phyloP scores from a whole-genome alignment of 1,284 basidiomycete species.

The Lentinula novae-zelandiae region DNA sequence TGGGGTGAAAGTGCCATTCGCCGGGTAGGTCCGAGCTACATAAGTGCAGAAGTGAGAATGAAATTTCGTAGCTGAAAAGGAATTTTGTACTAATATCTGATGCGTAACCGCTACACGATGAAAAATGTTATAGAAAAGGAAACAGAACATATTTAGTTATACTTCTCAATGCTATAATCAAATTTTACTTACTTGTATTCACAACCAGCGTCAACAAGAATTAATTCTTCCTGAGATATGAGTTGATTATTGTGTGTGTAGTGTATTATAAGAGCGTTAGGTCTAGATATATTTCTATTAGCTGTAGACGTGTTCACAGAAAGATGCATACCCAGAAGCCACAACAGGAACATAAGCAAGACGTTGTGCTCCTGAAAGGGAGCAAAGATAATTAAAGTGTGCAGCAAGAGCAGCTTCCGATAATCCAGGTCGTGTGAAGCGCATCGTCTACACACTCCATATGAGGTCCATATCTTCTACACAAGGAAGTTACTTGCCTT shows the following conservation, averaged over 20 bases:
- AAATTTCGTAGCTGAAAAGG: background rate
- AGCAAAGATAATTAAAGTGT: conserved; percentile 86
- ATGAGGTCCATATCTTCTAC: background rate
- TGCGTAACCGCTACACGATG: conserved; percentile 73
- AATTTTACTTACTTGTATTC: conserved; percentile 69
- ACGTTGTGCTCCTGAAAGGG: conserved; percentile 75
- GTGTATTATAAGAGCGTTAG: conserved; percentile 87
- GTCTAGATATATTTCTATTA: conserved; percentile 36
- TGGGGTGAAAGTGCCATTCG: conserved; percentile 72
- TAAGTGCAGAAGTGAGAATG: conserved; percentile 12
- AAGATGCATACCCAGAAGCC: conserved; percentile 69
- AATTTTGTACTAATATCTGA: conserved; percentile 82
- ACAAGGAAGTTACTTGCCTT: conserved; percentile 46
- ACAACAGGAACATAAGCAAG: conserved; percentile 94
- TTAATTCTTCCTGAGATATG: conserved; percentile 68
- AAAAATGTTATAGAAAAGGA: background rate
- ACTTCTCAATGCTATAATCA: conserved; percentile 33
- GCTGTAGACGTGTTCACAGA: background rate
- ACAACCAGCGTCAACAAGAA: conserved; percentile 88
- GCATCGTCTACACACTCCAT: conserved; percentile 65
- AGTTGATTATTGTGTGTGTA: conserved; percentile 88
- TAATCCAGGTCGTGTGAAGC: conserved; percentile 67
- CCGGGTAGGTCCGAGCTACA: conserved; percentile 85
- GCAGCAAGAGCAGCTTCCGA: conserved; percentile 78
- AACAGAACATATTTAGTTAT: conserved; percentile 55